These are phyloP conservation scores for Monosporascus sp. DNA, from an alignment of 2,329 filamentous ascomycete species.

Conservation along the genomic window DNA sequence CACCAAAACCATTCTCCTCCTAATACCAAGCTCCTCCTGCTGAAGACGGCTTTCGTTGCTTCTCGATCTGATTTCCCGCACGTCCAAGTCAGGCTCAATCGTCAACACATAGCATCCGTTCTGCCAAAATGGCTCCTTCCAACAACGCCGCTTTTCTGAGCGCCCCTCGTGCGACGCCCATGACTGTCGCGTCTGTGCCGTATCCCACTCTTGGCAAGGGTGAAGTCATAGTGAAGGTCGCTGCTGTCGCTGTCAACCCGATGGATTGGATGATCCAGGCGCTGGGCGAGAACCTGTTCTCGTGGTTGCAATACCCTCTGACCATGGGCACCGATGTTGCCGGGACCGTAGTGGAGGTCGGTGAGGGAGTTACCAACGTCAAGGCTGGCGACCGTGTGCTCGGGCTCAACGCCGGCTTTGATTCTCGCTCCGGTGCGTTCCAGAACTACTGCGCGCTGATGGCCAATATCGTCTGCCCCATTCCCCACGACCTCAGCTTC, in stretches of 20 bases:
- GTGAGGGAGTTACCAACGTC: conserved; percentile 17
- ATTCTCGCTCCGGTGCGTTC: conserved; percentile 16
- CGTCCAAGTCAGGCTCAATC: background rate
- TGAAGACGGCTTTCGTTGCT: too few relatives aligned
- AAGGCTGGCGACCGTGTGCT: conserved; percentile 28
- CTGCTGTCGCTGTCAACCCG: conserved; percentile 27
- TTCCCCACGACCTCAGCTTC: conserved; percentile 16
- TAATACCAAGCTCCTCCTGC: too few relatives aligned
- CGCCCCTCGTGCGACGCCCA: conserved; percentile 7
- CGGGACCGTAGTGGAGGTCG: conserved; percentile 26
- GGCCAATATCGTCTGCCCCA: background rate
- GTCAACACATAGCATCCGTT: background rate
- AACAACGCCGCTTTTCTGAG: conserved; percentile 18
- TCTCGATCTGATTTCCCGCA: too few relatives aligned
- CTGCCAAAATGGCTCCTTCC: conserved; percentile 12
- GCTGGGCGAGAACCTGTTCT: conserved; percentile 10
- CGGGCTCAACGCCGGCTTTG: conserved; percentile 10
- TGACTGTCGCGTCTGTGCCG: conserved; percentile 8
- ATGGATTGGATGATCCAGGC: conserved; percentile 25
- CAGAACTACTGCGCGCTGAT: conserved; percentile 19
- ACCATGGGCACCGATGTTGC: conserved; percentile 27
- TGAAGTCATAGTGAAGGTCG: conserved; percentile 25
- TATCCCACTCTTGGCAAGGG: conserved; percentile 8
- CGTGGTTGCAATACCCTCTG: conserved; percentile 22
- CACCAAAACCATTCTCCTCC: too few relatives aligned